Conservation (phyloP, 352 stramenopile genomes). For the Phytophthora chlamydospora region DNA sequence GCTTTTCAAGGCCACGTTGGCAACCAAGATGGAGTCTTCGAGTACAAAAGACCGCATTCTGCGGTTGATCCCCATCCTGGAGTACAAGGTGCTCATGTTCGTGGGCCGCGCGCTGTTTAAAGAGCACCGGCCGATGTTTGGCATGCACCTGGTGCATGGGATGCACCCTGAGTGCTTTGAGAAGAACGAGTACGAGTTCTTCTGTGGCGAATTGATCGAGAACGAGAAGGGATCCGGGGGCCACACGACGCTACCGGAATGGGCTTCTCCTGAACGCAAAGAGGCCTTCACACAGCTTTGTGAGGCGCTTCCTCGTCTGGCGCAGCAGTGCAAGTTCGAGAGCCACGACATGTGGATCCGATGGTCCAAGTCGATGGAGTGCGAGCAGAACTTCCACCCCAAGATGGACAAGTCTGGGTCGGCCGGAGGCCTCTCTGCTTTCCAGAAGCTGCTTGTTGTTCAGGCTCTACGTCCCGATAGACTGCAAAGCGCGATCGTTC, state of each 20-base stretch:
- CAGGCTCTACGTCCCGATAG: slow-evolving; percentile 92
- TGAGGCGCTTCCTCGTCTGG: slow-evolving; percentile 74
- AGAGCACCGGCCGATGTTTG: slow-evolving; percentile 94
- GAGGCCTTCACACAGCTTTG: slow-evolving; percentile 82
- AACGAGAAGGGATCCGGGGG: slow-evolving; percentile 31
- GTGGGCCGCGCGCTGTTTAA: slow-evolving; percentile 94
- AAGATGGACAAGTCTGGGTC: slow-evolving; percentile 76
- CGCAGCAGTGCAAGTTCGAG: slow-evolving; percentile 83
- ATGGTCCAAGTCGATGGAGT: slow-evolving; percentile 90
- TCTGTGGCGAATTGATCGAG: slow-evolving; percentile 85
- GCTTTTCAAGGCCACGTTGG: slow-evolving; percentile 87
- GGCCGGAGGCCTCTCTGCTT: slow-evolving; percentile 71
- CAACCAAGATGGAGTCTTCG: slow-evolving; percentile 79
- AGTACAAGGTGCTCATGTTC: slow-evolving; percentile 92
- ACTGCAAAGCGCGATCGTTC: slow-evolving; percentile 88
- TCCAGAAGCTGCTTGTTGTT: slow-evolving; percentile 94
- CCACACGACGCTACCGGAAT: slow-evolving; percentile 58
- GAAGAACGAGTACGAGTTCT: slow-evolving; percentile 93
- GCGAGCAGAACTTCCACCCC: slow-evolving; percentile 91
- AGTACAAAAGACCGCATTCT: slow-evolving; percentile 84
- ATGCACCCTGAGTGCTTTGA: slow-evolving; percentile 94
- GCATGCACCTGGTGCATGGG: slow-evolving; percentile 92
- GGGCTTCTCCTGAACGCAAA: slow-evolving; percentile 85
- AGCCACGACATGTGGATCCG: slow-evolving; percentile 87
- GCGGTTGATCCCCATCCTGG: slow-evolving; percentile 85